A percentile compares a stretch with the other conserved stretches of the same genome.
Conservation (phyloP, 352 stramenopile species). For the Pilasporangium apinafurcum region DNA sequence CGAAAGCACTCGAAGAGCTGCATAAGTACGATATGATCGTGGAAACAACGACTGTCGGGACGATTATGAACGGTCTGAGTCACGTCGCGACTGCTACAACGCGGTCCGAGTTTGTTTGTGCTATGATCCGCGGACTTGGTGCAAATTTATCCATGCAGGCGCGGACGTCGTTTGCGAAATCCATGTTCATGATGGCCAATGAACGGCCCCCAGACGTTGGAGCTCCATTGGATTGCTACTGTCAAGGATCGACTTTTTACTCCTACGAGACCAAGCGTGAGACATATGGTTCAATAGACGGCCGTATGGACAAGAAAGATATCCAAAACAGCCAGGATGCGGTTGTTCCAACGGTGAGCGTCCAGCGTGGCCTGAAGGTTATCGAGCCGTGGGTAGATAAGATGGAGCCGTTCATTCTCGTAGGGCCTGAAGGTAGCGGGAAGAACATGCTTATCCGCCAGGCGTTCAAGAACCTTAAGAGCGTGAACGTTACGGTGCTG, state of each 20-base stretch:
- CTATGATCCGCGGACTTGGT: slow-evolving; percentile 89
- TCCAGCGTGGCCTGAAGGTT: slow-evolving; percentile 84
- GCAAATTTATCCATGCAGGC: slow-evolving; percentile 84
- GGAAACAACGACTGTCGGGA: slow-evolving; percentile 92
- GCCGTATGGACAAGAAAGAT: slow-evolving; percentile 51
- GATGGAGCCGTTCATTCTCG: slow-evolving; percentile 93
- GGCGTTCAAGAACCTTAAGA: slow-evolving; percentile 77
- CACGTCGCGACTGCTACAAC: slow-evolving; percentile 76
- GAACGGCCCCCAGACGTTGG: slow-evolving; percentile 87
- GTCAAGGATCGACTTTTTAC: slow-evolving; percentile 50
- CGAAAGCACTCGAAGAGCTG: slow-evolving; percentile 79
- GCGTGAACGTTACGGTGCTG: slow-evolving; percentile 76
- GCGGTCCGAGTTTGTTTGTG: slow-evolving; percentile 86
- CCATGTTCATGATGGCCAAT: slow-evolving; percentile 89
- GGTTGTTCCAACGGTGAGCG: slow-evolving; percentile 71
- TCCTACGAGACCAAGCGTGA: slow-evolving; percentile 77
- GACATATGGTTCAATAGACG: slow-evolving; percentile 69
- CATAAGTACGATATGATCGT: slow-evolving; percentile 84
- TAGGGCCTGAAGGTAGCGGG: slow-evolving; percentile 90
- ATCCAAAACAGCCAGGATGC: slow-evolving; percentile 26
- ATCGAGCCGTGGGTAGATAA: slow-evolving; percentile 90
- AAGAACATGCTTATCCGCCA: slow-evolving; percentile 95
- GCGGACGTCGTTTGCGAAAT: slow-evolving; percentile 83
- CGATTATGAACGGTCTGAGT: slow-evolving; percentile 89
- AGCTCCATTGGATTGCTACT: slow-evolving; percentile 88